Evolutionary conservation across 768 basidiomycete genomes (phyloP), one percentile per base, ranked within the genome.

Genomic region (Lyophyllum atratum): DNA sequence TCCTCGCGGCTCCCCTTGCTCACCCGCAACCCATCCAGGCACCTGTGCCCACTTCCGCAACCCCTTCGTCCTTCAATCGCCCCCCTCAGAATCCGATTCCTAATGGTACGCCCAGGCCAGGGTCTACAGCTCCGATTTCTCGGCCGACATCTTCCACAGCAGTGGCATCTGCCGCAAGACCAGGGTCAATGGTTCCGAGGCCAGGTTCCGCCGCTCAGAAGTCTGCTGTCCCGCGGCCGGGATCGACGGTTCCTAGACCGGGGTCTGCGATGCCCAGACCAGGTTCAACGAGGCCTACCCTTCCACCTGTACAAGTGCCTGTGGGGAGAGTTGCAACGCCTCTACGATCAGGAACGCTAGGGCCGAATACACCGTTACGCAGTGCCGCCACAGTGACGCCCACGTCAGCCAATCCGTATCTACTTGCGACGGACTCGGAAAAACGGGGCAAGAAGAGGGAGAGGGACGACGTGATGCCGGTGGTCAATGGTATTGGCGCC

Each of bases 371-470:
- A n/a, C 68, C 67, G 21, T 52, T 67, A 26, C 66, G 67, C 19
- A 68, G 70, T 34, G 55, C 59, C 37, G 50, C 60, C 4, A 70
- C 66, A 11, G 64, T 70, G 19, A 72, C 74, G 17, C 73, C 75
- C 52, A 68, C 72, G 4, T 68, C 74, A 42, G 68, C 62, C 29
- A 54, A 62, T 43, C 52, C 54, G 39, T 55, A 62, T 51, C 44
- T 43, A 19, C 52, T 24, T 37, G 45, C 28, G 26, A 58, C 52
- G 11, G 63, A 55, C 12, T 37, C 56, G 26, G 66, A 71, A 24
- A 66, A 68, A 58, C 61, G 80, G 52, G 80, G 78, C 33, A 72
- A 70, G 56, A 80, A 80, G 64, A 70, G 78, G 49, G 77, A 77
- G 49, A 69, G 78, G 55, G 78, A 79, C 12, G 74, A 75, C 33